Conservation (phyloP, 345 rosid genomes). For the Lenwebbia sp. region DNA sequence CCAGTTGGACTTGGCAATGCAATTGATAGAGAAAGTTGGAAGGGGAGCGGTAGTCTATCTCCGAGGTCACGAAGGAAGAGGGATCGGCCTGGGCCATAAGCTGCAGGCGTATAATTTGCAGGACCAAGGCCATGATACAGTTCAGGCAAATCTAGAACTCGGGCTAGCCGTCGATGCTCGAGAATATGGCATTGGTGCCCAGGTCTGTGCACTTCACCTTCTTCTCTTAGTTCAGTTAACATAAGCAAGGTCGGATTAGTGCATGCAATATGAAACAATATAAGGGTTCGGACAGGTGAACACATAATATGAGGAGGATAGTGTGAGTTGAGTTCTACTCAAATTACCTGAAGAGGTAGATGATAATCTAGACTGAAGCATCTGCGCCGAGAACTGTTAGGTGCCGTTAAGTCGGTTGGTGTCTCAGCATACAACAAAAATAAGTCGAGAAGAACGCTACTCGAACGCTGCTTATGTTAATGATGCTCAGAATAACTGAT, state of each 20-base stretch:
- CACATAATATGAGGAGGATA: background rate
- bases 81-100: conserved; percentile 85
- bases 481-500: background rate
- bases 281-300: background rate
- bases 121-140: conserved; percentile 86
- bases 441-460: background rate
- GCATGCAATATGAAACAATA: background rate
- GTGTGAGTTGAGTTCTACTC: background rate
- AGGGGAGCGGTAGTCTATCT: conserved; percentile 73
- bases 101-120: conserved; percentile 79
- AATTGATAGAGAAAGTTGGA: conserved; percentile 53
- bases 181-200: conserved; percentile 87
- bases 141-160: conserved; percentile 76
- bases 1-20: conserved; percentile 75
- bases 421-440: background rate
- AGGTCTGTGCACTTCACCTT: conserved; percentile 29
- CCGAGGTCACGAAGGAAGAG: conserved; percentile 91
- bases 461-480: background rate
- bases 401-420: background rate
- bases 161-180: conserved; percentile 79
- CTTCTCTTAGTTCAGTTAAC: background rate
- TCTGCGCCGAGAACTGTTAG: background rate
- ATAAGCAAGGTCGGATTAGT: background rate
- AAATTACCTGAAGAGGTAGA: background rate
- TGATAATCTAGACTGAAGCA: background rate